Conservation (phyloP, 176 grass and related monocot genomes). For the Paspalum vaginatum region DNA sequence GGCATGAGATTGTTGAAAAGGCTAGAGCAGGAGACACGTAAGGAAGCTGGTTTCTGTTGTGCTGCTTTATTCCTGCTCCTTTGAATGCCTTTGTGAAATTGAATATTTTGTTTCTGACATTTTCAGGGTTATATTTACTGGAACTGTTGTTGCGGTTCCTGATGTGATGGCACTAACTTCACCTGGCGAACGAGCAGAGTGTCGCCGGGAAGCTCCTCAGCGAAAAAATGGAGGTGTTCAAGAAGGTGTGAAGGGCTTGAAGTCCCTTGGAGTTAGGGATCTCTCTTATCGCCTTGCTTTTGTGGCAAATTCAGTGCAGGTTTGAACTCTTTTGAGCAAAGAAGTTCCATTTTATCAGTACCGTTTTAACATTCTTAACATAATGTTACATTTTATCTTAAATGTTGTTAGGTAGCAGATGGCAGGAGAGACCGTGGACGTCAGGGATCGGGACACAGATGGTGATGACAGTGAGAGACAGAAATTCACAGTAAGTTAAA, state of each 20-base stretch:
- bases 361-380: neutral
- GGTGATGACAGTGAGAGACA: constrained; percentile 76
- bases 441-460: constrained; percentile 72
- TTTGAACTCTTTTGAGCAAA: constrained; percentile 39
- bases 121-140: constrained; percentile 82
- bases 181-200: constrained; percentile 95
- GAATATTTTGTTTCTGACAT: constrained; percentile 16
- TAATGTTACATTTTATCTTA: constrained; percentile 15
- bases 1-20: constrained; percentile 98
- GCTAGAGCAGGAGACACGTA: constrained; percentile 96
- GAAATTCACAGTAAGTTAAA: constrained; percentile 79
- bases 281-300: constrained; percentile 96
- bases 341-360: neutral
- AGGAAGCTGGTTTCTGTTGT: constrained; percentile 32
- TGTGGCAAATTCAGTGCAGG: constrained; percentile 94
- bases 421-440: constrained; percentile 78
- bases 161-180: constrained; percentile 98
- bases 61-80: constrained; percentile 6
- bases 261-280: constrained; percentile 86
- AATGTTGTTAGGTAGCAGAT: constrained; percentile 71
- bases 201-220: constrained; percentile 82
- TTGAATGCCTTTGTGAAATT: neutral
- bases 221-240: constrained; percentile 73
- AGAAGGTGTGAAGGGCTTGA: constrained; percentile 92
- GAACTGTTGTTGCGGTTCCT: constrained; percentile 86